Evolutionary conservation across 2,329 filamentous ascomycete species (phyloP).

Genomic region (Hypomyces rosellus): DNA sequence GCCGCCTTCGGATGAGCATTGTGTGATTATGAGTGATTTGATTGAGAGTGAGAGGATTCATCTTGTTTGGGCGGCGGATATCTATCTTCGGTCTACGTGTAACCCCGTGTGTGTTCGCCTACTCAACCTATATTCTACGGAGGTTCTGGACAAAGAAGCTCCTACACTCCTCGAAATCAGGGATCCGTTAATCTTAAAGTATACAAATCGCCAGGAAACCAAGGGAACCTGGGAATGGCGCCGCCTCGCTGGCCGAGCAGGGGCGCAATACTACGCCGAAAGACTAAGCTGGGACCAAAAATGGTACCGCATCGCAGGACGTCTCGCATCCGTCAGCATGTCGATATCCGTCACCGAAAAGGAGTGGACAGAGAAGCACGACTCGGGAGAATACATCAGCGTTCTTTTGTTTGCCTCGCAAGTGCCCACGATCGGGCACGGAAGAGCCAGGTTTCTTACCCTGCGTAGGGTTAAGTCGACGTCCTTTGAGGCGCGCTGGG

Average conservation of each 20-base stretch:
- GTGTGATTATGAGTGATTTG: slow-evolving; percentile 4
- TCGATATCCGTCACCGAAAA: slow-evolving; percentile 6
- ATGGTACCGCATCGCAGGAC: slow-evolving; percentile 5
- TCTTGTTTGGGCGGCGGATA: slow-evolving; percentile 6
- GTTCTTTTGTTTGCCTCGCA: slow-evolving; percentile 7
- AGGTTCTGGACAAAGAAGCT: not conserved
- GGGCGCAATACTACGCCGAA: slow-evolving; percentile 3
- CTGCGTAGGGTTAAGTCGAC: slow-evolving; percentile 5
- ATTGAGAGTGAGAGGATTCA: slow-evolving; percentile 1
- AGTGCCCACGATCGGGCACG: slow-evolving; percentile 2
- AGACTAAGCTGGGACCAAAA: slow-evolving; percentile 4
- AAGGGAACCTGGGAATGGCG: slow-evolving; percentile 9
- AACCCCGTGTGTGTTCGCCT: not conserved
- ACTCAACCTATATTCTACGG: slow-evolving; percentile 2
- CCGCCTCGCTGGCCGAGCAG: slow-evolving; percentile 3
- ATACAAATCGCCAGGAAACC: not conserved
- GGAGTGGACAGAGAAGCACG: slow-evolving; percentile 7
- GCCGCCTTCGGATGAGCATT: slow-evolving; percentile 9
- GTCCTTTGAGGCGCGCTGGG: slow-evolving; percentile 7
- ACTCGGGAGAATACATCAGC: slow-evolving; percentile 6
- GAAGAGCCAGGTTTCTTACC: slow-evolving; percentile 7
- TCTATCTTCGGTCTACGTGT: not conserved
- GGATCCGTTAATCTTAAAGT: not conserved
- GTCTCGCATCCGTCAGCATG: slow-evolving; percentile 6
- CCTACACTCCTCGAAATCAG: slow-evolving; percentile 6